Evolutionary conservation across 208 protist genomes (phyloP).

Genomic region (Leishmania tarentolae): DNA sequence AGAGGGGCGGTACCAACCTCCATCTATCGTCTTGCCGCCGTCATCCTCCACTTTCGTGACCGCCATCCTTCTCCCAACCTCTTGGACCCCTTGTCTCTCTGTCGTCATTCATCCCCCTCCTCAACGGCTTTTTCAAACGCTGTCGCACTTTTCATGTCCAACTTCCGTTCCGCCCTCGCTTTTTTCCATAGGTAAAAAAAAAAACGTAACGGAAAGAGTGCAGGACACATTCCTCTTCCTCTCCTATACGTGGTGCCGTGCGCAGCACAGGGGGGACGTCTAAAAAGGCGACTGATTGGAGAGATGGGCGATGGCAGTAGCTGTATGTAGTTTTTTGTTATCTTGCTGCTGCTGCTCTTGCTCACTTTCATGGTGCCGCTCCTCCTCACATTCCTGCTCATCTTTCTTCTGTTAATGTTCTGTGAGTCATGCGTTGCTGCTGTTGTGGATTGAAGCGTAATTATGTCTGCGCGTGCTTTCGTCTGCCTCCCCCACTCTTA

Average conservation of each 20-base stretch:
- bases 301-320: not conserved
- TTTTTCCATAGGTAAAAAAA: not conserved
- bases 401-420: not conserved
- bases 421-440: not conserved
- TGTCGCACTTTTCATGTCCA: not conserved
- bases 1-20: not conserved
- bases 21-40: not conserved
- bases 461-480: not conserved
- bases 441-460: not conserved
- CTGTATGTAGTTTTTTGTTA: not conserved
- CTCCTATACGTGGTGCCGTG: not conserved
- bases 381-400: not conserved
- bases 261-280: not conserved
- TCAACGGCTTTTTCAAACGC: not conserved
- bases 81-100: not conserved
- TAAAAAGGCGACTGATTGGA: not conserved
- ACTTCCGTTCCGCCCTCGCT: not conserved
- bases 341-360: not conserved
- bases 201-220: not conserved
- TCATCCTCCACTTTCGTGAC: not conserved
- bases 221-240: not conserved
- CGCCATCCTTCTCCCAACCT: not conserved
- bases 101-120: not conserved
- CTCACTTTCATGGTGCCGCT: not conserved
- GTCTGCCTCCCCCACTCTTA: not conserved